phyloP scores from a whole-genome alignment of 495 filamentous ascomycete genomes.

The Penicillium cosmopolitanum region DNA sequence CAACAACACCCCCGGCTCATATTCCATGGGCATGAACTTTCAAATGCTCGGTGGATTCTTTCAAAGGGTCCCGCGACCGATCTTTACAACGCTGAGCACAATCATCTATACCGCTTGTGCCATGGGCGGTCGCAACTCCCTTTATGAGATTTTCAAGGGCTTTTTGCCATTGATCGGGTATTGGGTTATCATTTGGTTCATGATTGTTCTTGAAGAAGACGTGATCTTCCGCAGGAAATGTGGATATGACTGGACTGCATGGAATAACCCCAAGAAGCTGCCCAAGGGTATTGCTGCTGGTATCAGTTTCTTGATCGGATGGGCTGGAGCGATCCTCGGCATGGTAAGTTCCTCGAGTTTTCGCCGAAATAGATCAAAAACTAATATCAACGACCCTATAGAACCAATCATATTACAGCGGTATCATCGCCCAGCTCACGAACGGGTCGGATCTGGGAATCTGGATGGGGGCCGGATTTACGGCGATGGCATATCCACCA shows the following conservation, averaged over 20 bases:
- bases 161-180: conserved; percentile 56
- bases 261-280: conserved; percentile 45
- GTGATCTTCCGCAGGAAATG: conserved; percentile 41
- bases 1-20: conserved; percentile 71
- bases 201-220: conserved; percentile 49
- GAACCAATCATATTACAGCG: conserved; percentile 54
- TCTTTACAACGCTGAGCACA: conserved; percentile 57
- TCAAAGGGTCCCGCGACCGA: conserved; percentile 66
- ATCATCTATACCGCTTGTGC: conserved; percentile 50
- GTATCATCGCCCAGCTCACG: conserved; percentile 45
- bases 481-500: conserved; percentile 46
- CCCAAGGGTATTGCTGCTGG: conserved; percentile 52
- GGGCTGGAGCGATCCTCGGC: conserved; percentile 53
- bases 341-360: conserved; percentile 41
- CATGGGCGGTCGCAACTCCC: conserved; percentile 51
- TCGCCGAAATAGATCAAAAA: not conserved
- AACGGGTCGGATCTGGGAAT: conserved; percentile 46
- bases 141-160: conserved; percentile 52
- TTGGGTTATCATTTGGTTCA: conserved; percentile 52
- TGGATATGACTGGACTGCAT: conserved; percentile 51
- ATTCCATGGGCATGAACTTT: conserved; percentile 73
- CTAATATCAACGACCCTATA: conserved; percentile 15
- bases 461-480: conserved; percentile 48
- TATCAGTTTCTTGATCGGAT: conserved; percentile 50
- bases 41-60: conserved; percentile 69